Percentiles rank a stretch among this genome's conserved stretches.
These are phyloP conservation scores for Aspergillus jensenii DNA, from an alignment of 2,329 filamentous ascomycete genomes.

Conservation along the genomic window DNA sequence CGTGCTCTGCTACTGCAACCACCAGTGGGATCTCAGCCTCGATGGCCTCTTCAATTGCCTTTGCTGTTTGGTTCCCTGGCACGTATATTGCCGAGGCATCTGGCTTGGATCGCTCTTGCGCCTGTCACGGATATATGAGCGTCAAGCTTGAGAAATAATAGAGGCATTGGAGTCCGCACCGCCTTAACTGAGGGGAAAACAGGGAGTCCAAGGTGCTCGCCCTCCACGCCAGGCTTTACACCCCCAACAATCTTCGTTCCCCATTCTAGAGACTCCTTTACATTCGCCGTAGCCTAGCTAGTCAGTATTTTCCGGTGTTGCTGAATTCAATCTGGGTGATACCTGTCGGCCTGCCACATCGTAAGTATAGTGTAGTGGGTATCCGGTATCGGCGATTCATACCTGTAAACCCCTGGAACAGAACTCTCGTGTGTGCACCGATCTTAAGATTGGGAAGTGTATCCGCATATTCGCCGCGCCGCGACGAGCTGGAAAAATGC, in stretches of 20 bases:
- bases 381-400: slow-evolving; percentile 11
- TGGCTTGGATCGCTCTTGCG: slow-evolving; percentile 68
- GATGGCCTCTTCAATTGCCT: slow-evolving; percentile 76
- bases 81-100: slow-evolving; percentile 80
- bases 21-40: slow-evolving; percentile 76
- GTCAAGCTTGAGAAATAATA: background rate
- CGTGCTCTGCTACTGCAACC: slow-evolving; percentile 77
- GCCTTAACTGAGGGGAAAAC: slow-evolving; percentile 67
- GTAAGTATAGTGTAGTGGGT: slow-evolving; percentile 2
- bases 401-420: slow-evolving; percentile 72
- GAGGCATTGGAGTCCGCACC: slow-evolving; percentile 29
- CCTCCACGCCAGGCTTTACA: slow-evolving; percentile 68
- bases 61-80: slow-evolving; percentile 69
- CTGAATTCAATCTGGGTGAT: slow-evolving; percentile 5
- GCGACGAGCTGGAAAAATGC: slow-evolving; percentile 35
- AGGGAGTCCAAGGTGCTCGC: slow-evolving; percentile 71
- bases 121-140: slow-evolving; percentile 39
- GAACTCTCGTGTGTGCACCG: slow-evolving; percentile 63
- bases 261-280: slow-evolving; percentile 72
- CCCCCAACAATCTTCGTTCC: slow-evolving; percentile 79
- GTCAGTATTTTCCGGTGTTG: slow-evolving; percentile 11
- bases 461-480: slow-evolving; percentile 51
- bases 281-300: slow-evolving; percentile 70
- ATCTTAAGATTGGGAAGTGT: slow-evolving; percentile 68
- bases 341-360: slow-evolving; percentile 36